Percentiles rank a stretch among this genome's conserved stretches.
phyloP scores from a whole-genome alignment of 192 early-diverging fungal genomes.

The Rhizophlyctis rosea region DNA sequence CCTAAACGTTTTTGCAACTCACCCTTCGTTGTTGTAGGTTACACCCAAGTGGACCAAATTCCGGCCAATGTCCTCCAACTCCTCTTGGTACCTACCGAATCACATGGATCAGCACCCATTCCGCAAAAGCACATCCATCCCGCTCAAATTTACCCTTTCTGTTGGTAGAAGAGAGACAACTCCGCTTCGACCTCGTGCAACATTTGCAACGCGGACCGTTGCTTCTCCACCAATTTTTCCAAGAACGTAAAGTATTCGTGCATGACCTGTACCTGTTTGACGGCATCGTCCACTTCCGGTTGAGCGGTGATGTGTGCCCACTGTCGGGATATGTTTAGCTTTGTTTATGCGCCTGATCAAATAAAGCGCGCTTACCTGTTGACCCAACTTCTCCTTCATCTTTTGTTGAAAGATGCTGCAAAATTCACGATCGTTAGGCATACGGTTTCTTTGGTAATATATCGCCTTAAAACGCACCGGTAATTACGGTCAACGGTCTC shows the following conservation, averaged over 20 bases:
- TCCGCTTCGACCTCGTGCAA: conserved; percentile 49
- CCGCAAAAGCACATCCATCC: not conserved
- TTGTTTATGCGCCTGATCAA: too few relatives aligned
- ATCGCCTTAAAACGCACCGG: conserved; percentile 15
- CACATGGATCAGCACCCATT: not conserved
- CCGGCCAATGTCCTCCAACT: conserved; percentile 42
- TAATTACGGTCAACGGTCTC: conserved; percentile 42
- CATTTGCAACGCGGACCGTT: conserved; percentile 31
- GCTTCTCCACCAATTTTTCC: conserved; percentile 38
- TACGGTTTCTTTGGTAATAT: not conserved
- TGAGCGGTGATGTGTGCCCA: conserved; percentile 48
- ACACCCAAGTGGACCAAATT: conserved; percentile 34
- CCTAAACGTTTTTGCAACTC: too few relatives aligned
- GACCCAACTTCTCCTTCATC: conserved; percentile 40
- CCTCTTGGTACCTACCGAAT: conserved; percentile 39
- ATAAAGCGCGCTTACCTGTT: too few relatives aligned
- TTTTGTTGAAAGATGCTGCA: conserved; percentile 49
- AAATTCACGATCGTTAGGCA: conserved; percentile 2
- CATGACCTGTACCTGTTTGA: conserved; percentile 42
- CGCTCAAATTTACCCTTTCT: conserved; percentile 37
- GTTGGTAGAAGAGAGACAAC: conserved; percentile 49
- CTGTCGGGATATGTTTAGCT: conserved; percentile 14
- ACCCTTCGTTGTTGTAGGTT: conserved; percentile 28
- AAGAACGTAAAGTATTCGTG: conserved; percentile 40
- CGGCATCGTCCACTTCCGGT: conserved; percentile 55